Percentiles rank a stretch among this genome's conserved stretches.
Conservation (phyloP, 1,284 basidiomycete species). For the Ustilago curta region DNA sequence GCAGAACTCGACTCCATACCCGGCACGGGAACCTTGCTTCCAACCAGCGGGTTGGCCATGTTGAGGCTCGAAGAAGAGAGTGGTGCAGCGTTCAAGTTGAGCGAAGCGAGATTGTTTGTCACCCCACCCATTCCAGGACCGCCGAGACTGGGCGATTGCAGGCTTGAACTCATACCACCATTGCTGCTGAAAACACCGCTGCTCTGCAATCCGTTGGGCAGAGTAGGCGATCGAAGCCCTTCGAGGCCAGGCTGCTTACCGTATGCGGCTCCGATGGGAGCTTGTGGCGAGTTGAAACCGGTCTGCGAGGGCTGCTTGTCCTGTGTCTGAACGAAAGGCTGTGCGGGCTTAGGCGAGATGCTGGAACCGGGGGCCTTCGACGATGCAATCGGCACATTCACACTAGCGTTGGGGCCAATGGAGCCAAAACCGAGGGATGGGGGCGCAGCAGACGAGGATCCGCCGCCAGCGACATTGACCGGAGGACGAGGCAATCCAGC, state of each 20-base stretch:
- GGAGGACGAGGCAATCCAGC: conserved; percentile 55
- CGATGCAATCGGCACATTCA: conserved; percentile 16
- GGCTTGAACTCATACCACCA: conserved; percentile 31
- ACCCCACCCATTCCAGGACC: conserved; percentile 39
- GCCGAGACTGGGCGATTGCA: conserved; percentile 43
- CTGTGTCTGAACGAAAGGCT: conserved; percentile 20
- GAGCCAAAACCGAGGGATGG: conserved; percentile 48
- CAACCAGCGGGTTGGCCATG: conserved; percentile 16
- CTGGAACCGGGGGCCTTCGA: conserved; percentile 31
- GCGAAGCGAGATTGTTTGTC: conserved; percentile 51
- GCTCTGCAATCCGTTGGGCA: conserved; percentile 44
- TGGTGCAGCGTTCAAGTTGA: conserved; percentile 48
- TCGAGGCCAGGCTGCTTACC: conserved; percentile 46
- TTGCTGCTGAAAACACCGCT: conserved; percentile 36
- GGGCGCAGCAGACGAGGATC: conserved; percentile 11
- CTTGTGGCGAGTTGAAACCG: conserved; percentile 13
- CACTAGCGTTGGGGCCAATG: conserved; percentile 29
- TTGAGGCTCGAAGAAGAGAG: conserved; percentile 23
- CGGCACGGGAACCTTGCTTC: conserved; percentile 33
- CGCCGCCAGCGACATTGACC: conserved; percentile 21
- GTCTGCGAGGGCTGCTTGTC: conserved; percentile 34
- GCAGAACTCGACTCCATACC: conserved; percentile 25
- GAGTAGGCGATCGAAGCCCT: conserved; percentile 48
- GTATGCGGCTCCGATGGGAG: conserved; percentile 23
- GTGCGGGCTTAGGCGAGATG: conserved; percentile 37